phyloP scores from a whole-genome alignment of 2,329 filamentous ascomycete genomes.

The Scytalidium lignicola region DNA sequence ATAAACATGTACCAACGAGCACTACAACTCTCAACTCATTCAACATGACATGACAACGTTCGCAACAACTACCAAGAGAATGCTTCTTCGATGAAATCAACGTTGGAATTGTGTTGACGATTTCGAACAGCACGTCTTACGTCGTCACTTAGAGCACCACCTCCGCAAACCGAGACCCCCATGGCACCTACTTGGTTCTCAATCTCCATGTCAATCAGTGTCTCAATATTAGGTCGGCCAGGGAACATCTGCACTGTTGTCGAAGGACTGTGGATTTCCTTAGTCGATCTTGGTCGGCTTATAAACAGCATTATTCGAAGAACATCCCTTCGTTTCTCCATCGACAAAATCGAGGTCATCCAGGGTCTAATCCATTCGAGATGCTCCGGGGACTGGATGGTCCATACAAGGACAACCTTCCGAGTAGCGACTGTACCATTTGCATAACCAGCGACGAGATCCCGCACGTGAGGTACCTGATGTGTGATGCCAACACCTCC shows the following conservation, averaged over 20 bases:
- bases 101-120: conserved; percentile 58
- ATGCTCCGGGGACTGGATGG: conserved; percentile 73
- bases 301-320: conserved; percentile 76
- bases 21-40: not conserved
- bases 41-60: not conserved
- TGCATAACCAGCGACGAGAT: conserved; percentile 63
- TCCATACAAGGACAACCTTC: conserved; percentile 72
- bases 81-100: conserved; percentile 77
- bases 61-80: conserved; percentile 55
- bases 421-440: conserved; percentile 66
- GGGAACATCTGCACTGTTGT: conserved; percentile 82
- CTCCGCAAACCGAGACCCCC: conserved; percentile 70
- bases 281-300: conserved; percentile 67
- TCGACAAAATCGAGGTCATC: conserved; percentile 75
- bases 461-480: conserved; percentile 68
- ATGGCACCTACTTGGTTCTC: conserved; percentile 69
- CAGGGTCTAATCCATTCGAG: conserved; percentile 78
- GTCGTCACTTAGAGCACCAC: conserved; percentile 69
- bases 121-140: conserved; percentile 62
- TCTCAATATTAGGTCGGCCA: conserved; percentile 68
- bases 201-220: conserved; percentile 67
- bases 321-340: conserved; percentile 69
- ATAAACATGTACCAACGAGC: not conserved
- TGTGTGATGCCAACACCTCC: conserved; percentile 80
- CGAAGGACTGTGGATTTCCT: conserved; percentile 75